phyloP scores from a whole-genome alignment of 2,329 filamentous ascomycete species.

The Diaporthe amygdali region DNA sequence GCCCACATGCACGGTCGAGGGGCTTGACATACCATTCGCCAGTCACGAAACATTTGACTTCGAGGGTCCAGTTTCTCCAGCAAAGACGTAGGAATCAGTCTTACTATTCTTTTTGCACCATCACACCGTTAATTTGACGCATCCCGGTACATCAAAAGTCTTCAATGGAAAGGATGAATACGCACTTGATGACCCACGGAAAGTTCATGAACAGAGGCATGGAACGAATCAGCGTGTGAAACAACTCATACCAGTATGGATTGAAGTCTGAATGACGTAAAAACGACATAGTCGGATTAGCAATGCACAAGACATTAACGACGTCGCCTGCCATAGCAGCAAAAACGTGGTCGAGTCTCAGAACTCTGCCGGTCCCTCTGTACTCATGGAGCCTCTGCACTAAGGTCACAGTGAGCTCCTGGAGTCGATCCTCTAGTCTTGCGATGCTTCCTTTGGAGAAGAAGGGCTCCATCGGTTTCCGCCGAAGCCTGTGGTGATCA shows the following conservation, averaged over 20 bases:
- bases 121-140: background rate
- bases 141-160: too few relatives aligned
- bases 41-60: conserved; percentile 24
- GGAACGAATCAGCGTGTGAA: conserved; percentile 30
- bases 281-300: conserved; percentile 19
- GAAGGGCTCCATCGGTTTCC: conserved; percentile 11
- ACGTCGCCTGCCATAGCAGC: background rate
- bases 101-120: background rate
- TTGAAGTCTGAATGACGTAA: conserved; percentile 29
- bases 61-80: conserved; percentile 11
- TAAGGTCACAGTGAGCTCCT: background rate
- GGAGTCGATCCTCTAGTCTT: background rate
- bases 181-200: conserved; percentile 24
- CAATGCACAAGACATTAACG: background rate
- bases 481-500: background rate
- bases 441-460: background rate
- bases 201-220: conserved; percentile 30
- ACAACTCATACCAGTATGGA: conserved; percentile 31
- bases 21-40: conserved; percentile 21
- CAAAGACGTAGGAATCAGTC: background rate
- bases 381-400: background rate
- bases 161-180: too few relatives aligned
- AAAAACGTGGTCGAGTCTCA: conserved; percentile 1
- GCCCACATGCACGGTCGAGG: too few relatives aligned
- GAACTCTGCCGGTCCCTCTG: background rate